Percentiles rank a stretch among this genome's conserved stretches.
These are phyloP conservation scores for Lactifluus piperatus DNA, from an alignment of 768 basidiomycete genomes.

Conservation along the genomic window DNA sequence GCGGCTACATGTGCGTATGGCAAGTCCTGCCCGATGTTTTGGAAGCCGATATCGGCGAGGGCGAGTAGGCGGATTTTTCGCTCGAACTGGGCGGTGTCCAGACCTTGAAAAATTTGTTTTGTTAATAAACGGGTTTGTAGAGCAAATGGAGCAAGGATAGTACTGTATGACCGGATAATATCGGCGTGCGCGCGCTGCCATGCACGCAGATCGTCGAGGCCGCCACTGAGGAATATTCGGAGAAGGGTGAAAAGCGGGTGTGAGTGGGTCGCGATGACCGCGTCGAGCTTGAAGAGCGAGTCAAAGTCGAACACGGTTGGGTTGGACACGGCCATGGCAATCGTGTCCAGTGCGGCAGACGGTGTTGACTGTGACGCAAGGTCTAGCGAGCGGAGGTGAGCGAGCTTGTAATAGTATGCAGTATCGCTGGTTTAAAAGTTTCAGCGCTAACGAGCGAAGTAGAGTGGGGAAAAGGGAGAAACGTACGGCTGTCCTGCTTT, in stretches of 20 bases:
- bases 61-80: conserved; percentile 74
- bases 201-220: conserved; percentile 48
- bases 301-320: conserved; percentile 76
- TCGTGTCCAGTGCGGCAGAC: conserved; percentile 48
- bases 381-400: conserved; percentile 54
- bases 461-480: neutral
- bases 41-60: conserved; percentile 68
- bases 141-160: neutral
- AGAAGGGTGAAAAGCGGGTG: conserved; percentile 70
- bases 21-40: conserved; percentile 65
- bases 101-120: conserved; percentile 30
- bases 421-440: conserved; percentile 33
- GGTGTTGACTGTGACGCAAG: conserved; percentile 42
- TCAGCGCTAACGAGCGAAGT: neutral
- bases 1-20: conserved; percentile 62
- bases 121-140: neutral
- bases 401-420: conserved; percentile 57
- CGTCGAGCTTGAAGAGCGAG: conserved; percentile 65
- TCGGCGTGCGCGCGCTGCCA: conserved; percentile 49
- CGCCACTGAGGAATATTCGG: conserved; percentile 61
- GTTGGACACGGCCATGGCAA: conserved; percentile 56
- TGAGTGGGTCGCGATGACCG: conserved; percentile 53
- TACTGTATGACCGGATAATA: conserved; percentile 50
- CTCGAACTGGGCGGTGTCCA: conserved; percentile 53
- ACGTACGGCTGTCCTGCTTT: conserved; percentile 53